Evolutionary conservation across 2,329 filamentous ascomycete species (phyloP).

Genomic region (Paraphaeosphaeria sporulosa): DNA sequence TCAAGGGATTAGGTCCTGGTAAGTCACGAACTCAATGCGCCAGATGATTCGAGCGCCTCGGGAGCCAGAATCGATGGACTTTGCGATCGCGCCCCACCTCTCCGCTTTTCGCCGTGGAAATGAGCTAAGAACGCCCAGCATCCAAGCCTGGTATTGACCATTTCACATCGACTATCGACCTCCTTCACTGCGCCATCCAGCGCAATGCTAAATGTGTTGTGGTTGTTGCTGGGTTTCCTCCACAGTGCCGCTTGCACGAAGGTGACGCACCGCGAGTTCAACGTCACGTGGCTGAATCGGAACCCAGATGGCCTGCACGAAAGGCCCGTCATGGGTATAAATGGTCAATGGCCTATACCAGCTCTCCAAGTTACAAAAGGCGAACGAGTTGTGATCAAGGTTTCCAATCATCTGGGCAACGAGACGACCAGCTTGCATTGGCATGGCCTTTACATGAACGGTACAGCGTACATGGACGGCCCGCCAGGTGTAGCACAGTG

Average conservation of each 20-base stretch:
- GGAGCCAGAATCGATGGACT: not conserved
- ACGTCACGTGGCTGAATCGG: slow-evolving; percentile 62
- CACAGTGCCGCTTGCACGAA: slow-evolving; percentile 26
- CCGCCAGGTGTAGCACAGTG: slow-evolving; percentile 68
- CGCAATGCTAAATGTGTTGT: slow-evolving; percentile 53
- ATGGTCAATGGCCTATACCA: slow-evolving; percentile 77
- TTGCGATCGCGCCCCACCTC: not conserved
- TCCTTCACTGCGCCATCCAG: not conserved
- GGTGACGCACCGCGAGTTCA: slow-evolving; percentile 59
- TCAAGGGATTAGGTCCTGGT: not conserved
- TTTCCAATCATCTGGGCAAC: slow-evolving; percentile 72
- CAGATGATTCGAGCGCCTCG: not conserved
- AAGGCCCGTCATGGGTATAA: slow-evolving; percentile 70
- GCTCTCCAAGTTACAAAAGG: slow-evolving; percentile 76
- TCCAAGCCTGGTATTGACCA: not conserved
- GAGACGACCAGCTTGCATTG: slow-evolving; percentile 74
- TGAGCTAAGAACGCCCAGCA: not conserved
- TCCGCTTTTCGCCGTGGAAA: not conserved
- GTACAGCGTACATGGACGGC: slow-evolving; percentile 78
- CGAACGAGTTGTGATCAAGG: slow-evolving; percentile 73
- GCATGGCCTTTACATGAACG: slow-evolving; percentile 80
- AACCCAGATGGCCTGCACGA: slow-evolving; percentile 62
- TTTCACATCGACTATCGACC: not conserved
- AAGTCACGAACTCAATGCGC: not conserved
- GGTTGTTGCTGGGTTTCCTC: slow-evolving; percentile 45